Base-by-base conservation (phyloP, 257 asterid genomes). In the Handroanthus guayacan region DNA sequence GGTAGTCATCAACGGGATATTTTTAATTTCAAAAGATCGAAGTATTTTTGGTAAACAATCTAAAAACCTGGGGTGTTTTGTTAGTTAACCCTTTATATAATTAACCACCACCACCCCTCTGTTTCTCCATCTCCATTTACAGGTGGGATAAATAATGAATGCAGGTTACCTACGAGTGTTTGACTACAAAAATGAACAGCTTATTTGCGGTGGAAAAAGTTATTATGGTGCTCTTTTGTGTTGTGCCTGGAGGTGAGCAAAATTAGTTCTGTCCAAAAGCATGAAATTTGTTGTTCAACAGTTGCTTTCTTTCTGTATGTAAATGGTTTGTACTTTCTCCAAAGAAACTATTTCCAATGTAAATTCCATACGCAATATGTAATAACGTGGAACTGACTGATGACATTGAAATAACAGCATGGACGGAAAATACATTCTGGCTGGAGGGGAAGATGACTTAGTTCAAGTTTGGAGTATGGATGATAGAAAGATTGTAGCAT, bases 381-480 rank as follows among this genome's bases (percentile, higher is more conserved):
- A 58, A 70, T 77, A 61, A 18, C 70, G 63, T 48, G 50, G 67
- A 47, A 61, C n/a, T 45, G 77, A 80, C 84, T 87, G 78, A 83
- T 67, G 70, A 65, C 76, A 72, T 54, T 72, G 12, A 72, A 85
- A 80, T 71, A 76, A 82, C 91, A 90, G 96, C 78, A 82, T 77
- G 86, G 96, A 88, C 37, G 93, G 96, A 64, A 90, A 90, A 80
- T 90, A 90, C 84, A 82, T 90, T 68, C 77, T 90, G 87, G 83
- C 93, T 12, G 96, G 92, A 80, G 96, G 96, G 61, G 96, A 90
- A 80, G 96, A 90, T 81, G 96, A 90, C 75, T 82, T 87, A 58
- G 96, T 90, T 83, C 96, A 90, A 78, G 96, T 90, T 77, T 90
- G 96, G 96, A 88, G 96, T 69, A 88, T 90, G 96, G 96, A 90